Evolutionary conservation across 139 green algal species (phyloP), one percentile per base, ranked within the genome.

Genomic region (Chlamydomonas schloesseri): DNA sequence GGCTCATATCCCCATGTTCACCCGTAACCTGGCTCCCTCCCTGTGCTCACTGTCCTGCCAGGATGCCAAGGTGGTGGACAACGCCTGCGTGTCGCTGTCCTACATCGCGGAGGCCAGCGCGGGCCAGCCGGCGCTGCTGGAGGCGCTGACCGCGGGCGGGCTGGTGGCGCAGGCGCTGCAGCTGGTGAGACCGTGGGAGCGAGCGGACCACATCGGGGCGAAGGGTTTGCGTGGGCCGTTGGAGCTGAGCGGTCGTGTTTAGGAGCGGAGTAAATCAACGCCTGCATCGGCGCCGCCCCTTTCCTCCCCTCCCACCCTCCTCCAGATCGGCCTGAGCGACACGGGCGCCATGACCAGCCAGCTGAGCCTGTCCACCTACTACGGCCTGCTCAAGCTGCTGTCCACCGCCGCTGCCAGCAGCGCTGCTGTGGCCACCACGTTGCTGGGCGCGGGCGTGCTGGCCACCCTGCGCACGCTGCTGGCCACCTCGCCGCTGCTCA

Each of bases 31-130:
- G 14, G 11, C n/a, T n/a, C n/a, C n/a, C n/a, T 21, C 55, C 55
- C 29, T 6, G 10, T 69, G 50, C 29, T 68, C 33, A 34, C 24
- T 33, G 11, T 53, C 9, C 26, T 28, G 17, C 33, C 91, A 94
- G 87, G 95, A 98, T 46, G 89, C 90, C 76, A 96, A 97, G 87
- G 90, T 99, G 5, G 97, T 99, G 57, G 96, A 99, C 84, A 93
- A 92, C 78, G 96, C 96, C 0, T 98, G 95, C 91, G 72, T 94
- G 26, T 96, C 96, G 31, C 91, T 99, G 64, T 92, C 91, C 0
- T 93, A 95, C 82, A 96, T 99, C 14, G 94, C 96, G 0, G 92
- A 96, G 57, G 90, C 93, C 0, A 95, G 94, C 17, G 73, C 93
- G 8, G 74, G 72, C 60, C 84, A 87, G 6, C 88, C 91, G 1